Conservation (phyloP, 495 filamentous ascomycete species). For the Chaetomium fimeti region DNA sequence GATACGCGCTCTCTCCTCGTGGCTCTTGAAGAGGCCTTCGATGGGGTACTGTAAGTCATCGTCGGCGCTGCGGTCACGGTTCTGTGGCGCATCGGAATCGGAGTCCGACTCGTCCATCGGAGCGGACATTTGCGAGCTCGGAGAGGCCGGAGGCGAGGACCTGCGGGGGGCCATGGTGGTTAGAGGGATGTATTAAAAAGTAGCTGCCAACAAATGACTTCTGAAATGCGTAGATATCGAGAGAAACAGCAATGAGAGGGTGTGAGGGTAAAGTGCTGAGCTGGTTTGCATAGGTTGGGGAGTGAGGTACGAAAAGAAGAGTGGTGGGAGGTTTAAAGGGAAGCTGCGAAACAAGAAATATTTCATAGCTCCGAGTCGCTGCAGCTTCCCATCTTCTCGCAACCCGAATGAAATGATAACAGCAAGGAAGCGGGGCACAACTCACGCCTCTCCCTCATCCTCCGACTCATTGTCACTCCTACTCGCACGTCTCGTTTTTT, state of each 20-base stretch:
- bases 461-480: constrained; percentile 65
- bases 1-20: constrained; percentile 76
- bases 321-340: background rate
- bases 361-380: background rate
- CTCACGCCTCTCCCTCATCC: constrained; percentile 84
- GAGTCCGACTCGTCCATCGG: constrained; percentile 89
- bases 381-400: background rate
- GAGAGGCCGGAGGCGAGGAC: constrained; percentile 63
- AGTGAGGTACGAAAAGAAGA: background rate
- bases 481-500: constrained; percentile 45
- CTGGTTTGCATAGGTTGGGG: background rate
- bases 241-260: background rate
- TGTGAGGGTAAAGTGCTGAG: background rate
- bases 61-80: constrained; percentile 53
- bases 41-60: constrained; percentile 75
- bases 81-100: constrained; percentile 59
- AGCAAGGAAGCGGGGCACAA: constrained; percentile 27
- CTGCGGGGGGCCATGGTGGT: constrained; percentile 38
- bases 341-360: background rate
- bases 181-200: constrained; percentile 17
- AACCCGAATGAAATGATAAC: background rate
- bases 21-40: constrained; percentile 80
- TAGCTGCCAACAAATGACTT: background rate
- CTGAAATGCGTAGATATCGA: background rate
- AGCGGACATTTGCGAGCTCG: constrained; percentile 73